Evolutionary conservation across 176 grass and related monocot genomes (phyloP).

Genomic region (Eleusine indica): DNA sequence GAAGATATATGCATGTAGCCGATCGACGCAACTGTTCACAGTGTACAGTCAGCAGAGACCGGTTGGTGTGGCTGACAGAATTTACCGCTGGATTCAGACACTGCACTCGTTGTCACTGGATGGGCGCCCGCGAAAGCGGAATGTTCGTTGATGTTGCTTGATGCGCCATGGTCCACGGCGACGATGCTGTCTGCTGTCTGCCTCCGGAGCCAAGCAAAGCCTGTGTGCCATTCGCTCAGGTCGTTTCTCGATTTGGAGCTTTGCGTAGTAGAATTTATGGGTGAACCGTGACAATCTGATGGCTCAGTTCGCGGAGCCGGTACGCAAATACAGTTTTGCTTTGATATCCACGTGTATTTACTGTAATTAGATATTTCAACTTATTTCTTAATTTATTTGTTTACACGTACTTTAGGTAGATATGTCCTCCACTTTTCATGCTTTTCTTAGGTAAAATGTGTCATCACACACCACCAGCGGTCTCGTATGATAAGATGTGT

Average conservation of each 20-base stretch:
- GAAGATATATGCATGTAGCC: not conserved
- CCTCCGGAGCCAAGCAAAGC: not conserved
- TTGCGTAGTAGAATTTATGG: conserved; percentile 28
- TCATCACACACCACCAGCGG: too few species aligned
- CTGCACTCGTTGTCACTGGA: not conserved
- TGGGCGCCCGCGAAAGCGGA: not conserved
- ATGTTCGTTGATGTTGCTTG: conserved; percentile 32
- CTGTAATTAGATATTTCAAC: not conserved
- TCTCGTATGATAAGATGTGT: not conserved
- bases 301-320: not conserved
- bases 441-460: not conserved
- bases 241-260: conserved; percentile 13
- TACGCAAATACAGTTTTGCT: not conserved
- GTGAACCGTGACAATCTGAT: not conserved
- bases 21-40: not conserved
- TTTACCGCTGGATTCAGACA: not conserved
- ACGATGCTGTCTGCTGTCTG: not conserved
- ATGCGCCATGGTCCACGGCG: conserved; percentile 21
- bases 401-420: not conserved
- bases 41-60: not conserved
- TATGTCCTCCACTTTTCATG: not conserved
- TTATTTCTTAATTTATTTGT: not conserved
- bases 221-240: not conserved
- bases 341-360: conserved; percentile 26
- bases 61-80: conserved; percentile 4